phyloP scores from a whole-genome alignment of 192 early-diverging fungal genomes.

The Entomortierella lignicola region DNA sequence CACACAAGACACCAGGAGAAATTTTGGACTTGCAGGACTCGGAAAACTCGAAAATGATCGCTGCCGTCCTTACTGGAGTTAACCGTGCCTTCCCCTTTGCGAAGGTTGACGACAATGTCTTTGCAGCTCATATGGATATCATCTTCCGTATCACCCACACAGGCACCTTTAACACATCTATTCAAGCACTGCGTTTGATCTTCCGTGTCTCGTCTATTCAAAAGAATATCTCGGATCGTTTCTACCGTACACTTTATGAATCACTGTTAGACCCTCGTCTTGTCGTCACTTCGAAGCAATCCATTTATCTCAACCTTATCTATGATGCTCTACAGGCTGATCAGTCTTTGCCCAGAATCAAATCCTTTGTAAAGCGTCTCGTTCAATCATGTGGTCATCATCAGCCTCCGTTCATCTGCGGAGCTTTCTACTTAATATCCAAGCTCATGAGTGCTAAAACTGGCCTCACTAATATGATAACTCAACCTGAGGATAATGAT shows the following conservation, averaged over 20 bases:
- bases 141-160: conserved; percentile 92
- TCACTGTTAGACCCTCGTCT: conserved; percentile 88
- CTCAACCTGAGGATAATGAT: conserved; percentile 77
- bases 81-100: conserved; percentile 95
- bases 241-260: conserved; percentile 92
- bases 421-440: conserved; percentile 83
- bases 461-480: conserved; percentile 73
- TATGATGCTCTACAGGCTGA: conserved; percentile 88
- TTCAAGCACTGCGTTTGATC: conserved; percentile 93
- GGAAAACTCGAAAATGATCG: conserved; percentile 86
- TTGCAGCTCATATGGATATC: conserved; percentile 84
- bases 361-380: conserved; percentile 92
- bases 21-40: conserved; percentile 64
- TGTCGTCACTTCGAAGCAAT: conserved; percentile 83
- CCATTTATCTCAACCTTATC: conserved; percentile 93
- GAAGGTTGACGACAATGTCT: conserved; percentile 81
- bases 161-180: conserved; percentile 90
- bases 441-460: conserved; percentile 67
- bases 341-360: conserved; percentile 68
- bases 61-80: conserved; percentile 92
- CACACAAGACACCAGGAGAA: conserved; percentile 46
- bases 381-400: conserved; percentile 81
- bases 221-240: conserved; percentile 78
- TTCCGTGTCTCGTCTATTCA: conserved; percentile 72
- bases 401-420: conserved; percentile 88